Evolutionary conservation across 805 yeast species (phyloP).

Genomic region (Saturnispora diversa): DNA sequence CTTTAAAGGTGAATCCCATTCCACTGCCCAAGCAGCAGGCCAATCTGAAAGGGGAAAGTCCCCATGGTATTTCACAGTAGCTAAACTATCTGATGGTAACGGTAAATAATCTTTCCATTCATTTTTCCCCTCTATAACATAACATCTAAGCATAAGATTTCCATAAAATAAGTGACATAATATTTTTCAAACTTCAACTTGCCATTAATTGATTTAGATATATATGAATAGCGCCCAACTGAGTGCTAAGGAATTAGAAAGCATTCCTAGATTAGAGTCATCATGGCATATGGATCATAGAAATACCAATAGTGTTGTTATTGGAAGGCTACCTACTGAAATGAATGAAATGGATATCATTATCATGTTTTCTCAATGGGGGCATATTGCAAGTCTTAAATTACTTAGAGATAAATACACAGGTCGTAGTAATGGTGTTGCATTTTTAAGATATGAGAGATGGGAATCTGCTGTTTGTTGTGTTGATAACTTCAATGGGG

Average conservation of each 20-base stretch:
- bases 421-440: constrained; percentile 68
- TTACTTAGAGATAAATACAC: constrained; percentile 58
- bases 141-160: constrained; percentile 4
- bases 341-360: constrained; percentile 70
- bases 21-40: constrained; percentile 1
- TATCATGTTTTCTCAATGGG: constrained; percentile 80
- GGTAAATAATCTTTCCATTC: constrained; percentile 1
- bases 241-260: constrained; percentile 6
- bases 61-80: constrained; percentile 4
- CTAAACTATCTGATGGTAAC: neutral
- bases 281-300: constrained; percentile 88
- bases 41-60: neutral
- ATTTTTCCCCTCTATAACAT: neutral
- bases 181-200: too few relatives aligned
- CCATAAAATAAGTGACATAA: too few relatives aligned
- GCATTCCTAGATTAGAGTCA: constrained; percentile 31
- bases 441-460: constrained; percentile 75
- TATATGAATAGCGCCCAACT: constrained; percentile 2
- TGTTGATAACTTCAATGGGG: constrained; percentile 80
- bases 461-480: constrained; percentile 76
- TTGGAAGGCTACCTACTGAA: constrained; percentile 62
- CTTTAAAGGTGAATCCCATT: constrained; percentile 7
- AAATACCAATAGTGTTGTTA: constrained; percentile 67
- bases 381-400: constrained; percentile 71
- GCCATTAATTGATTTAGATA: neutral